A percentile compares a stretch with the other conserved stretches of the same genome.
These are phyloP conservation scores for Pholiota molesta DNA, from an alignment of 768 basidiomycete genomes.

Conservation along the genomic window DNA sequence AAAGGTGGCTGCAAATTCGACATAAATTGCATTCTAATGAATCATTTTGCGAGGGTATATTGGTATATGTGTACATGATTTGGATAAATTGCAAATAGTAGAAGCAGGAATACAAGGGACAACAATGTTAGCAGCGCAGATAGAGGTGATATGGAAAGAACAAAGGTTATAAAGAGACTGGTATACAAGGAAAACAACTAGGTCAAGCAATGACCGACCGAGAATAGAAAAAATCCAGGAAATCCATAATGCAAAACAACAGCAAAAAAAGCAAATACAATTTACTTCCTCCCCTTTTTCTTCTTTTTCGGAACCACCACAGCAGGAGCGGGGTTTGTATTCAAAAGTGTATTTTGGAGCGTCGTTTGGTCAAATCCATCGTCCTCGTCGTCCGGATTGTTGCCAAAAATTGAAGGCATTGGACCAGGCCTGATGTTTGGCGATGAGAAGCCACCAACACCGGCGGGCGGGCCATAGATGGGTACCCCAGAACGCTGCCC, in stretches of 20 bases:
- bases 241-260: slow-evolving; percentile 8
- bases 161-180: background rate
- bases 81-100: no score
- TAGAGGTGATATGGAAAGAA: background rate
- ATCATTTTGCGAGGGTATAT: no score
- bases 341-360: slow-evolving; percentile 24
- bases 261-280: slow-evolving; percentile 1
- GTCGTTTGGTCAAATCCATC: slow-evolving; percentile 26
- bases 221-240: background rate
- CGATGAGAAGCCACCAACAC: background rate
- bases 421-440: slow-evolving; percentile 9
- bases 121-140: background rate
- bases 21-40: no score
- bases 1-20: no score
- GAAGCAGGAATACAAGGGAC: no score
- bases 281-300: slow-evolving; percentile 15
- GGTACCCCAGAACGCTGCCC: slow-evolving; percentile 10
- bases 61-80: no score
- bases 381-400: slow-evolving; percentile 17
- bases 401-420: slow-evolving; percentile 8
- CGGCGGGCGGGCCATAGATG: slow-evolving; percentile 19
- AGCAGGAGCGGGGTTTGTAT: slow-evolving; percentile 10
- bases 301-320: slow-evolving; percentile 13
- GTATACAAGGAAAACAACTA: background rate
- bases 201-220: background rate